Evolutionary conservation across 2,329 filamentous ascomycete species (phyloP).

Genomic region (Aschersonia sp.): DNA sequence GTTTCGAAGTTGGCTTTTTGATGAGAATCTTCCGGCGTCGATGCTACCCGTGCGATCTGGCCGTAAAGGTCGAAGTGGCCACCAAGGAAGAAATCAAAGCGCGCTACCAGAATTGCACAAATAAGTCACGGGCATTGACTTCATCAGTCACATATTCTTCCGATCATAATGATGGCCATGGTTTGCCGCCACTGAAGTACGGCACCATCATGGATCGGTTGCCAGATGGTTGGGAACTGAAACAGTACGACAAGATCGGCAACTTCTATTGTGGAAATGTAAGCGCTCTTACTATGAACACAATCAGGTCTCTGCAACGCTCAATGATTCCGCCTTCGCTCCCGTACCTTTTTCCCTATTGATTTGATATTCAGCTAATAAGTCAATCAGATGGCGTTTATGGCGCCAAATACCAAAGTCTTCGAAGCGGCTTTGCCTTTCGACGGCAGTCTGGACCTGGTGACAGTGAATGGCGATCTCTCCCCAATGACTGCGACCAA

Average conservation of each 20-base stretch:
- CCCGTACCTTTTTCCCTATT: background rate
- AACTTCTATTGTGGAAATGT: slow-evolving; percentile 91
- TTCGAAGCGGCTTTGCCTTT: slow-evolving; percentile 71
- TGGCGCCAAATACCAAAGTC: slow-evolving; percentile 78
- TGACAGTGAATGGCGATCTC: slow-evolving; percentile 67
- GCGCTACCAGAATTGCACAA: slow-evolving; percentile 45
- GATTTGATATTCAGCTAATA: slow-evolving; percentile 3
- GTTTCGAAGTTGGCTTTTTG: slow-evolving; percentile 80
- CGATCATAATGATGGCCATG: slow-evolving; percentile 20
- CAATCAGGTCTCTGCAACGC: too few species aligned
- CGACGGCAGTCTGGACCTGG: slow-evolving; percentile 76
- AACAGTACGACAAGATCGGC: slow-evolving; percentile 64
- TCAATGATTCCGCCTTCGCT: too few species aligned
- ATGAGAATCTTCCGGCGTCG: slow-evolving; percentile 60
- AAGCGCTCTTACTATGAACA: slow-evolving; percentile 13
- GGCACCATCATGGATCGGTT: slow-evolving; percentile 68
- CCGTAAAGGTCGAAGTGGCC: slow-evolving; percentile 67
- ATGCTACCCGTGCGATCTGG: slow-evolving; percentile 79
- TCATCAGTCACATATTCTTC: background rate
- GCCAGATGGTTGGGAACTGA: slow-evolving; percentile 61
- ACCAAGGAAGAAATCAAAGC: slow-evolving; percentile 61
- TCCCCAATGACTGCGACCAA: slow-evolving; percentile 49
- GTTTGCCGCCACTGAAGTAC: slow-evolving; percentile 61
- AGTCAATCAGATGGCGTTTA: slow-evolving; percentile 59
- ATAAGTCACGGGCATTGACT: background rate